Percentiles rank a stretch among this genome's conserved stretches.
phyloP scores from a whole-genome alignment of 129 eudicot species.

The Flaveria linearis region DNA sequence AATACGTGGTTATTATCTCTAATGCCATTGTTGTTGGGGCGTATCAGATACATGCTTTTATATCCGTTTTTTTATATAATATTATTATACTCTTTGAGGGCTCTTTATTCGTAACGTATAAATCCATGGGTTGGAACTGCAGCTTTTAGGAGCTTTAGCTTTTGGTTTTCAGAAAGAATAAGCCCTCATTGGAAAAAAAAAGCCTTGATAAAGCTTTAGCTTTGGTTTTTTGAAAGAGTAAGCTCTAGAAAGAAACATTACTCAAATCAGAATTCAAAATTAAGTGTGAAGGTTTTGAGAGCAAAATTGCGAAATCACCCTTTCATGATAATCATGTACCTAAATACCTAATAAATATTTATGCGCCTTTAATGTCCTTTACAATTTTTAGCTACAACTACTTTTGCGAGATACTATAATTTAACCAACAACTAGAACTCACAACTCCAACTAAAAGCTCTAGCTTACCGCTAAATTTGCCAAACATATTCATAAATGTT shows the following conservation, averaged over 20 bases:
- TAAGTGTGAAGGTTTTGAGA: not conserved
- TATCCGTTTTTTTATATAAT: not conserved
- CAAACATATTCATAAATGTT: not conserved
- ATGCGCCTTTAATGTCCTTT: not conserved
- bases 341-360: not conserved
- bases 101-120: not conserved
- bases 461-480: not conserved
- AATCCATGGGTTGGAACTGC: not conserved
- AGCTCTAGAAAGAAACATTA: not conserved
- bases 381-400: not conserved
- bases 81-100: not conserved
- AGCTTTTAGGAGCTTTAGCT: not conserved
- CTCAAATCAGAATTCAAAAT: not conserved
- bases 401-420: not conserved
- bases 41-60: not conserved
- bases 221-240: not conserved
- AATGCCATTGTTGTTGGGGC: not conserved
- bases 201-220: not conserved
- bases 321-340: not conserved
- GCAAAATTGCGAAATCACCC: not conserved
- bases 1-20: not conserved
- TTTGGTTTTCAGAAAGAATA: not conserved
- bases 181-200: not conserved
- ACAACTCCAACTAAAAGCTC: conserved; percentile 15
- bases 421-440: not conserved